These are phyloP conservation scores for Actinomucor elegans DNA, from an alignment of 371 early-diverging fungal genomes.

Conservation along the genomic window DNA sequence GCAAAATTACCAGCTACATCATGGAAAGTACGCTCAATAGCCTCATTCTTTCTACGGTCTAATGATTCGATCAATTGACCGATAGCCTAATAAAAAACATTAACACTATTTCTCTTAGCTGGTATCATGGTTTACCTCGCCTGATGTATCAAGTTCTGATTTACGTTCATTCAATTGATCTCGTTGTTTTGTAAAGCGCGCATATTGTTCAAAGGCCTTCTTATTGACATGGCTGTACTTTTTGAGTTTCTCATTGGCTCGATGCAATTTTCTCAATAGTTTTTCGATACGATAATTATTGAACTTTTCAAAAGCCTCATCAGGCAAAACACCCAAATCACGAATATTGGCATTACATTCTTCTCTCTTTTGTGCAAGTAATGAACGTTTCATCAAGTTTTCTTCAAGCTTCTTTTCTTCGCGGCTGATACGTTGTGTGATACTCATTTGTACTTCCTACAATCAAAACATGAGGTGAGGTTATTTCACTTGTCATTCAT, in stretches of 20 bases:
- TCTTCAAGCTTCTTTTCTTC: constrained; percentile 74
- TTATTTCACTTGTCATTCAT: not conserved
- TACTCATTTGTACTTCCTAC: constrained; percentile 26
- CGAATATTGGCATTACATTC: constrained; percentile 86
- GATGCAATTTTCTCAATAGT: constrained; percentile 75
- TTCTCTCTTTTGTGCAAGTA: constrained; percentile 83
- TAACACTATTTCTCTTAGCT: not conserved
- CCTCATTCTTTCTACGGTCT: constrained; percentile 96
- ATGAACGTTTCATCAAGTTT: constrained; percentile 73
- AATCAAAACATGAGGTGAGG: too few species aligned
- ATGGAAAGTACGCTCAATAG: constrained; percentile 94
- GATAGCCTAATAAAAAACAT: constrained; percentile 61
- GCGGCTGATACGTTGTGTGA: constrained; percentile 20
- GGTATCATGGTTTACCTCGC: too few species aligned
- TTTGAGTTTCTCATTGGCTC: constrained; percentile 82
- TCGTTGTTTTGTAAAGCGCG: constrained; percentile 88
- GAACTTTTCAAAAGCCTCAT: constrained; percentile 87
- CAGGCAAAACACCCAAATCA: constrained; percentile 95
- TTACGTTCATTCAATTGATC: constrained; percentile 82
- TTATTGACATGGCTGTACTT: constrained; percentile 95
- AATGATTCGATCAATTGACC: constrained; percentile 82
- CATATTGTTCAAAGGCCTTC: constrained; percentile 96
- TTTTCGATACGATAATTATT: constrained; percentile 46
- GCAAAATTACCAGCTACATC: constrained; percentile 88
- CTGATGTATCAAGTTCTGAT: constrained; percentile 83